phyloP scores from a whole-genome alignment of 2,329 filamentous ascomycete species.

The Drechmeria coniospora region DNA sequence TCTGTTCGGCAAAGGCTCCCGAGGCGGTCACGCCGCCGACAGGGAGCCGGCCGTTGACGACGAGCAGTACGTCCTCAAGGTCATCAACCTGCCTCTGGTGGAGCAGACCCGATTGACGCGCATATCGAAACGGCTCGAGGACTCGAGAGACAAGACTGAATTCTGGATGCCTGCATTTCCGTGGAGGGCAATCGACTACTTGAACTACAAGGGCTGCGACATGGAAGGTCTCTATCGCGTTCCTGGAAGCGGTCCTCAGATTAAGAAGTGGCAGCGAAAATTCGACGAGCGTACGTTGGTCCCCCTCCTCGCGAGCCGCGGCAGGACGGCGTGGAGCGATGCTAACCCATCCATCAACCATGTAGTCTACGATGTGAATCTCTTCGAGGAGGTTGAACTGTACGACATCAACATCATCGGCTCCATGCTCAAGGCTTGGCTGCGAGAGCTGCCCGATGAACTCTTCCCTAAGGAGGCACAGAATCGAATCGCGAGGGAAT shows the following conservation, averaged over 20 bases:
- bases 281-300: conserved; percentile 63
- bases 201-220: conserved; percentile 88
- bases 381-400: conserved; percentile 74
- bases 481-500: conserved; percentile 64
- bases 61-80: conserved; percentile 69
- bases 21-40: conserved; percentile 55
- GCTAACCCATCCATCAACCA: too few relatives aligned
- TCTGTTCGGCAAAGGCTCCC: conserved; percentile 62
- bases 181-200: conserved; percentile 89
- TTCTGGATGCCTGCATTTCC: conserved; percentile 98
- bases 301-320: not conserved
- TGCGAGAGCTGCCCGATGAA: conserved; percentile 86
- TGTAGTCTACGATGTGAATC: conserved; percentile 69
- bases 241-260: conserved; percentile 75
- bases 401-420: conserved; percentile 96
- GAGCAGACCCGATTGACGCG: conserved; percentile 83
- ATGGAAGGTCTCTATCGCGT: conserved; percentile 89
- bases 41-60: conserved; percentile 54
- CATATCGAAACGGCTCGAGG: conserved; percentile 77
- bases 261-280: conserved; percentile 83
- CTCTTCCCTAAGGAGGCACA: conserved; percentile 78
- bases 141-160: conserved; percentile 87
- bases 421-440: conserved; percentile 92
- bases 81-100: conserved; percentile 73
- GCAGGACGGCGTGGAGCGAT: too few relatives aligned